Conservation (phyloP, 805 yeast species). For the Yarrowia keelungensis region DNA sequence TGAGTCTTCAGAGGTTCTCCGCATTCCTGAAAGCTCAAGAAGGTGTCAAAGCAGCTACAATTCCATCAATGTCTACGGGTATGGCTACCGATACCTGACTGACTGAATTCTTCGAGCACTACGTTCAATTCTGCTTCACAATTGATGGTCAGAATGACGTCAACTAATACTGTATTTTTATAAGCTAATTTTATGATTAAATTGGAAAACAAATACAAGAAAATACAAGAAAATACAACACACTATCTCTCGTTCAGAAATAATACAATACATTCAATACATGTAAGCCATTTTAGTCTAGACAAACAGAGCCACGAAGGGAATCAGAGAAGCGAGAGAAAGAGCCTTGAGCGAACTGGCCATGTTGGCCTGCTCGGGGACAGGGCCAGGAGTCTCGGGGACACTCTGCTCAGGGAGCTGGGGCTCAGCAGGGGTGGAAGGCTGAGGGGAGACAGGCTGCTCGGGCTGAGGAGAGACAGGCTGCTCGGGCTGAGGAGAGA, state of each 20-base stretch:
- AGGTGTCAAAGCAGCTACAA: no score
- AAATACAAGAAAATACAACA: no score
- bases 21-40: no score
- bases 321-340: slow-evolving; percentile 3
- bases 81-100: no score
- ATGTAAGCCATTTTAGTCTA: slow-evolving; percentile 1
- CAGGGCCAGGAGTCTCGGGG: background rate
- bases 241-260: background rate
- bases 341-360: slow-evolving; percentile 10
- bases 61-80: no score
- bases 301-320: slow-evolving; percentile 4
- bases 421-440: background rate
- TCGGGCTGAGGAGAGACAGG: background rate
- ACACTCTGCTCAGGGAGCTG: slow-evolving; percentile 8
- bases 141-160: no score
- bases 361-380: slow-evolving; percentile 25
- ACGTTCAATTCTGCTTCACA: no score
- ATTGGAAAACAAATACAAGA: background rate
- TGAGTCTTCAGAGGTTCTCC: no score
- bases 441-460: background rate
- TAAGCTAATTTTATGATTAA: no score
- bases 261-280: slow-evolving; percentile 8
- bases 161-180: no score
- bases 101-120: no score
- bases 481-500: background rate